Evolutionary conservation across 2,329 filamentous ascomycete species (phyloP), one percentile per base, ranked within the genome.

Genomic region (Phaeoacremonium minimum): DNA sequence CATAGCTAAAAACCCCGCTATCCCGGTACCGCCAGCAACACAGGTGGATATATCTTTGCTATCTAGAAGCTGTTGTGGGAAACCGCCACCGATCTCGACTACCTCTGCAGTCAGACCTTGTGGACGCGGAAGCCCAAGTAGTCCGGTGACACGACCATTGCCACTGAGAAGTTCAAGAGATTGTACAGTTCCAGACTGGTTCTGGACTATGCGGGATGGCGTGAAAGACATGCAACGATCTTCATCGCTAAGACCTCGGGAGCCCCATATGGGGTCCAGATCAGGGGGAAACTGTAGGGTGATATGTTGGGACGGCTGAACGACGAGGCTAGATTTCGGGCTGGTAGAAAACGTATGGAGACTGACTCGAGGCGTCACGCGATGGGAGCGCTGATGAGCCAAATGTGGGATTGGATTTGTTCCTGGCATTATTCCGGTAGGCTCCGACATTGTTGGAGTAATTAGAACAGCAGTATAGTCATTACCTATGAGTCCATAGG

Each of bases 131-230:
- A 47, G 28, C 3, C 48, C 46, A 6, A 50, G 36, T 11, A 50
- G 32, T 12, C 41, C 41, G 0, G 48, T 41, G 12, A 49, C 40
- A n/a, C 48, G 38, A 6, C 48, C 48, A 28, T 46, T 46, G 15
- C 45, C 30, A 12, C 40, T 12, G 28, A 48, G 15, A 36, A 45
- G 18, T 16, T 37, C 7, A 18, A 40, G 12, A 26, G 34, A 16
- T 3, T 18, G 20, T 4, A 22, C 7, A 6, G 20, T n/a, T n/a
- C n/a, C n/a, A n/a, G 15, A 8, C 30, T 35, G 13, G 19, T 13
- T 9, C 28, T 12, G 26, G 30, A 18, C 12, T 32, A 32, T 12
- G 18, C 30, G 28, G 20, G 42, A 46, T 4, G 46, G 42, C 5
- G 46, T 48, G 26, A 51, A 47, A 2, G 35, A 30, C 18, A 45